Evolutionary conservation across 257 asterid genomes (phyloP), one percentile per base, ranked within the genome.

Genomic region (Ilex aquifolium): DNA sequence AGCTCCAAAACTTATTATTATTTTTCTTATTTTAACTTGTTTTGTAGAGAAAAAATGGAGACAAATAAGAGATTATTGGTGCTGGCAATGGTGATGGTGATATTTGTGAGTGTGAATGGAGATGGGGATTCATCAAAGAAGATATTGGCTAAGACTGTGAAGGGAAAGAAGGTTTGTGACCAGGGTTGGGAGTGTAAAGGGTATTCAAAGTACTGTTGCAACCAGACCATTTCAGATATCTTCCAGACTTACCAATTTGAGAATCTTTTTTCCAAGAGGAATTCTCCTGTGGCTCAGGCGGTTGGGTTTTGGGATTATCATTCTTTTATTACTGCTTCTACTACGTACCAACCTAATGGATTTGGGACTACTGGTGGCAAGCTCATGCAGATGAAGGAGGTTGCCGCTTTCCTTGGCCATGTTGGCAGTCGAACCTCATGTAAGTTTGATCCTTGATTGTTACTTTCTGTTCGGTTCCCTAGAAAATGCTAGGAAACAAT

Each of bases 341-440:
- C 98, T 58, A 0, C 66, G 13, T 87, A 65, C 62, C 83, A 91
- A 86, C 96, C 94, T 29, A 78, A 56, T 8, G 98, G 98, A 17
- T 91, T 91, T 54, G 95, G 95, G 40, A 91, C 98, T 21, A 80
- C 96, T 61, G 97, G 96, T 61, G 88, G 90, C 30, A 71, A 71
- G 62, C 50, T 72, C 11, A 39, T 42, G 77, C 95, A 86, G 78
- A 83, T 88, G 92, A 78, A 61, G 74, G 98, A 91, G 64, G n/a
- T 88, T 39, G 81, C 86, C 42, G 96, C 97, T 53, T 85, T 91
- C 63, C 78, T 92, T 40, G 97, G 85, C 63, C 98, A 92, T 57
- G 93, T 89, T 63, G 98, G 91, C 27, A 78, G 88, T 77, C 82
- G 70, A 56, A 88, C 98, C 55, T 54, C 95, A 9, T 91, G 97